Conservation (phyloP, 495 filamentous ascomycete genomes). For the Polyplosphaeria fusca region DNA sequence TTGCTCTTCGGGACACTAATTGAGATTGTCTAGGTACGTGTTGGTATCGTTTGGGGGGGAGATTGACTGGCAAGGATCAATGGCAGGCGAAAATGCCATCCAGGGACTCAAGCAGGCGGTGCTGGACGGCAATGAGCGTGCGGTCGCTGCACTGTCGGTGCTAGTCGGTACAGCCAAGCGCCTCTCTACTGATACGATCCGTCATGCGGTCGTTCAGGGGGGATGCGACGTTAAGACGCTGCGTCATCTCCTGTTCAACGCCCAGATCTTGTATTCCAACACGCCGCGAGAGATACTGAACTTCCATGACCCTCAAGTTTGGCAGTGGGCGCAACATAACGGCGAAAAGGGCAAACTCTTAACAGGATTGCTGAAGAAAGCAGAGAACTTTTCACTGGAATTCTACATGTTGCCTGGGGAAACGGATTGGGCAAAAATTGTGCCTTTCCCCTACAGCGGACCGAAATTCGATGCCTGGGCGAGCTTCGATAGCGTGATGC, state of each 20-base stretch:
- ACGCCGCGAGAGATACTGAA: conserved; percentile 6
- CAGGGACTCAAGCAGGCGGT: conserved; percentile 28
- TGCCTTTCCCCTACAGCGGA: conserved; percentile 30
- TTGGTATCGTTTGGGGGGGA: conserved; percentile 26
- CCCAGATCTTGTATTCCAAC: conserved; percentile 20
- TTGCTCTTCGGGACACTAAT: too few relatives aligned
- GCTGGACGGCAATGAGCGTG: conserved; percentile 17
- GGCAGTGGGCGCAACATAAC: conserved; percentile 21
- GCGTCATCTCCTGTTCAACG: conserved; percentile 28
- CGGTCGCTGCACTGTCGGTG: conserved; percentile 24
- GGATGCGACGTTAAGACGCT: conserved; percentile 21
- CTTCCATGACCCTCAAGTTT: conserved; percentile 26
- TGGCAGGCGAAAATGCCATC: conserved; percentile 30
- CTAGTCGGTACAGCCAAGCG: conserved; percentile 17
- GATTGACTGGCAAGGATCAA: conserved; percentile 23
- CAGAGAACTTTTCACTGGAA: conserved; percentile 20
- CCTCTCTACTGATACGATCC: conserved; percentile 15
- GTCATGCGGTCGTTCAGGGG: conserved; percentile 16
- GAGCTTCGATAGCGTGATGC: conserved; percentile 2
- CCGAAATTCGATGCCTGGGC: conserved; percentile 21
- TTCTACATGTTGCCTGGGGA: too few relatives aligned
- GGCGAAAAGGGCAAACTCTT: background rate
- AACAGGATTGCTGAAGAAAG: background rate
- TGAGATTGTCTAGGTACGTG: too few relatives aligned
- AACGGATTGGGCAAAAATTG: background rate